Percentiles rank a stretch among this genome's conserved stretches.
Evolutionary conservation across 176 grass and related monocot species (phyloP).

Genomic region (Aegilops tauschii): DNA sequence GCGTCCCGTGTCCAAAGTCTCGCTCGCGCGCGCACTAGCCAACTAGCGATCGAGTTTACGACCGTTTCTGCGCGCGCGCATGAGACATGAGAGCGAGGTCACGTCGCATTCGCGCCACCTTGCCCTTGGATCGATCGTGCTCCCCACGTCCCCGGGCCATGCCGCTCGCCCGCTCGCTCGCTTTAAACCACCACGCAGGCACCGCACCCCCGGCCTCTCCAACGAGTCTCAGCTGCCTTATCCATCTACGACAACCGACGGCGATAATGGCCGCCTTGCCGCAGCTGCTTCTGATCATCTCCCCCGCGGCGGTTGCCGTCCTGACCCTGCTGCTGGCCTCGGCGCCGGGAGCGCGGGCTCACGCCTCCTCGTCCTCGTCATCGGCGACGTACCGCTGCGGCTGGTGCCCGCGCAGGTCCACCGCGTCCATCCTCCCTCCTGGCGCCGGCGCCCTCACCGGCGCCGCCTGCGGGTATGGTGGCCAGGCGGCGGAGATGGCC

Average conservation of each 20-base stretch:
- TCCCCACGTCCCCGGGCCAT: not conserved
- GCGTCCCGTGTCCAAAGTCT: not conserved
- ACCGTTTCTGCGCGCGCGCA: not conserved
- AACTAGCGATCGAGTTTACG: not conserved
- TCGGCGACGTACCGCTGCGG: slow-evolving; percentile 1
- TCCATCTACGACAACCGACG: not conserved
- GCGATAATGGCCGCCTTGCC: not conserved
- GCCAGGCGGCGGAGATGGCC: not conserved
- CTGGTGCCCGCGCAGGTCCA: slow-evolving; percentile 53
- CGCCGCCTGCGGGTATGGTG: slow-evolving; percentile 38
- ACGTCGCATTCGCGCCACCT: not conserved
- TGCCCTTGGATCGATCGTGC: not conserved
- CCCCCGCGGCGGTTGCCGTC: not conserved
- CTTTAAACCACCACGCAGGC: too few species aligned
- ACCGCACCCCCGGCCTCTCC: too few species aligned
- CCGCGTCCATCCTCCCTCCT: slow-evolving; percentile 32
- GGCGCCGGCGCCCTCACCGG: not conserved
- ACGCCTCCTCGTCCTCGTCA: not conserved
- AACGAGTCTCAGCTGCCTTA: too few species aligned
- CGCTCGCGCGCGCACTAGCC: not conserved
- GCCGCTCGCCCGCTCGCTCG: too few species aligned
- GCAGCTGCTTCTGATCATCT: not conserved
- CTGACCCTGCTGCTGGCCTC: not conserved
- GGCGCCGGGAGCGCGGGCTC: not conserved
- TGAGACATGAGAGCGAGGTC: not conserved